phyloP scores from a whole-genome alignment of 768 basidiomycete genomes.

The Crassisporium funariophilum region DNA sequence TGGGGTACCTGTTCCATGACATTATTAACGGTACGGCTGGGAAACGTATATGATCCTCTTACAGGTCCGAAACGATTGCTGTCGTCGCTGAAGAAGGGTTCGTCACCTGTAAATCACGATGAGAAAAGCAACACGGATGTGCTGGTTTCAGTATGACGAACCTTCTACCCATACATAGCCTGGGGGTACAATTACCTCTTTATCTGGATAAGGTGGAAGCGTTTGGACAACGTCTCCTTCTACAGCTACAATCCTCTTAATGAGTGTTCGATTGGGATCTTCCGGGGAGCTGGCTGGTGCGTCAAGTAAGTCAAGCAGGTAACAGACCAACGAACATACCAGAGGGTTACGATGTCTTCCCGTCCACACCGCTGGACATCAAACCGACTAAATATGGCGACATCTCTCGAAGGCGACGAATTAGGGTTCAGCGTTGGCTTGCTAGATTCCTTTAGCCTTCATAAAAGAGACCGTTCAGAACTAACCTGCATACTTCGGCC shows the following conservation, averaged over 20 bases:
- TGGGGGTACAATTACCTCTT: slow-evolving; percentile 53
- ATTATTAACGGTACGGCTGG: background rate
- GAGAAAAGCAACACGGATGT: background rate
- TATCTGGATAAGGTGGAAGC: slow-evolving; percentile 65
- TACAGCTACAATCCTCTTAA: slow-evolving; percentile 68
- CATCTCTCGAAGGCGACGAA: slow-evolving; percentile 59
- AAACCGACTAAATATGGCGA: slow-evolving; percentile 63
- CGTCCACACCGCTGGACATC: slow-evolving; percentile 43
- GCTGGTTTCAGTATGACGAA: slow-evolving; percentile 29
- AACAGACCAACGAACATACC: slow-evolving; percentile 36
- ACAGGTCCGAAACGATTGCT: slow-evolving; percentile 77
- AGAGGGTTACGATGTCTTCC: slow-evolving; percentile 68
- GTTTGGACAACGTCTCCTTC: slow-evolving; percentile 68
- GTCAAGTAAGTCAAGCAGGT: background rate
- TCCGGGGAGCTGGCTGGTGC: slow-evolving; percentile 54
- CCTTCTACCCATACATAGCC: slow-evolving; percentile 82
- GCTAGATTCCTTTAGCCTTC: slow-evolving; percentile 20
- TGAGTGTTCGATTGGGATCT: slow-evolving; percentile 50
- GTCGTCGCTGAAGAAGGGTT: slow-evolving; percentile 66
- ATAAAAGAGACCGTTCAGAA: slow-evolving; percentile 1
- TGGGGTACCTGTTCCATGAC: slow-evolving; percentile 39
- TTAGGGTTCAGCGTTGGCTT: slow-evolving; percentile 78
- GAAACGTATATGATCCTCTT: slow-evolving; percentile 7
- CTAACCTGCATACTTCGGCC: slow-evolving; percentile 79
- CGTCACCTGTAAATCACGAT: slow-evolving; percentile 49